These are phyloP conservation scores for Pythium aquatile DNA, from an alignment of 352 stramenopile genomes.

Conservation along the genomic window DNA sequence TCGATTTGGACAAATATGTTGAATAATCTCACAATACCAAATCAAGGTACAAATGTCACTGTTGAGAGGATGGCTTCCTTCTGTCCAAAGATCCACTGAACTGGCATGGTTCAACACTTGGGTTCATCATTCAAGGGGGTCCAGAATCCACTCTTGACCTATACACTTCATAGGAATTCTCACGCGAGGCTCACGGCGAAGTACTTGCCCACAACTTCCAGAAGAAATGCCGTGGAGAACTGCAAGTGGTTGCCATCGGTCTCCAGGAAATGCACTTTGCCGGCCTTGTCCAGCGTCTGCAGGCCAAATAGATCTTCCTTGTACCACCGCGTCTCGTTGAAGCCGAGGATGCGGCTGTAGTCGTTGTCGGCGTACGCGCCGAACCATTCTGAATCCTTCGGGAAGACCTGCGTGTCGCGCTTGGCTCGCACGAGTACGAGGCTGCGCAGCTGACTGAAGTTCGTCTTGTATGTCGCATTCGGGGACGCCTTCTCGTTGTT, in stretches of 20 bases:
- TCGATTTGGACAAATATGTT: too few relatives aligned
- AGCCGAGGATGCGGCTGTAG: slow-evolving; percentile 66
- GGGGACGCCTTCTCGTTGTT: slow-evolving; percentile 88
- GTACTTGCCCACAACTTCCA: slow-evolving; percentile 83
- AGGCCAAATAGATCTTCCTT: slow-evolving; percentile 90
- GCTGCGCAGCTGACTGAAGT: slow-evolving; percentile 83
- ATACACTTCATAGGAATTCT: neutral
- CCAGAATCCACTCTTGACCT: neutral
- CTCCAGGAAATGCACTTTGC: slow-evolving; percentile 89
- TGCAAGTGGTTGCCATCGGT: slow-evolving; percentile 91
- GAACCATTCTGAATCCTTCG: slow-evolving; percentile 85
- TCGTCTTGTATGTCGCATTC: slow-evolving; percentile 86
- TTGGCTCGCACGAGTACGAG: slow-evolving; percentile 91
- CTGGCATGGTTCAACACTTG: slow-evolving; percentile 20
- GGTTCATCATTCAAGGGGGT: slow-evolving; percentile 4
- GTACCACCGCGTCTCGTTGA: slow-evolving; percentile 94
- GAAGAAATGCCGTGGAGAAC: slow-evolving; percentile 82
- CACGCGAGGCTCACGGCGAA: slow-evolving; percentile 35
- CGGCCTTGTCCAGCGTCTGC: slow-evolving; percentile 73
- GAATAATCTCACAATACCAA: too few relatives aligned
- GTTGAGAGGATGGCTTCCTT: slow-evolving; percentile 15
- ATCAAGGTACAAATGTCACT: neutral
- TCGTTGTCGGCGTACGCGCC: slow-evolving; percentile 82
- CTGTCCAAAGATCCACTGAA: slow-evolving; percentile 19
- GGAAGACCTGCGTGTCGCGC: slow-evolving; percentile 89